These are phyloP conservation scores for Suillus spraguei DNA, from an alignment of 768 basidiomycete species.

Conservation along the genomic window DNA sequence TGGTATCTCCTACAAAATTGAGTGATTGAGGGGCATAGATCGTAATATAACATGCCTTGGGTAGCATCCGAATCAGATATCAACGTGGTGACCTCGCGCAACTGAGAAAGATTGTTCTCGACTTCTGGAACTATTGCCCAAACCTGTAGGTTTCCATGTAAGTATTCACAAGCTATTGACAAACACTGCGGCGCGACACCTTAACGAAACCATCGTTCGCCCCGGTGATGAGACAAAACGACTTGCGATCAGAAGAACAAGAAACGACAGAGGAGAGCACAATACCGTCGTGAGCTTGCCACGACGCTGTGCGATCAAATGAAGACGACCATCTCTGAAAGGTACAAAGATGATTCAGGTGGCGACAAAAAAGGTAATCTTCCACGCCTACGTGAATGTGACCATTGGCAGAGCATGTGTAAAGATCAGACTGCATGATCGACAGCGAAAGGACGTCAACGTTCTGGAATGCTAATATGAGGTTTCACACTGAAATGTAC, in stretches of 20 bases:
- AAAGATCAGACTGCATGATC: constrained; percentile 62
- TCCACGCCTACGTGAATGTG: constrained; percentile 59
- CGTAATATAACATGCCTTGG: constrained; percentile 22
- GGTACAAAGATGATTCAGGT: not conserved
- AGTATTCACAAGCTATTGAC: not conserved
- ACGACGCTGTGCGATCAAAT: constrained; percentile 84
- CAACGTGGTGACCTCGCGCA: not conserved
- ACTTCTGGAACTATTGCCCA: constrained; percentile 51
- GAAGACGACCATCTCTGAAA: constrained; percentile 76
- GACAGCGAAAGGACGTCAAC: constrained; percentile 84
- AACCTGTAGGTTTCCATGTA: constrained; percentile 36
- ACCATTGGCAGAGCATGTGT: constrained; percentile 68
- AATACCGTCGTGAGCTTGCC: constrained; percentile 81
- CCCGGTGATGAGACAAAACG: constrained; percentile 63
- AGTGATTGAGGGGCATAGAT: constrained; percentile 2
- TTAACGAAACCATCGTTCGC: constrained; percentile 88
- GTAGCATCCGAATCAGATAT: constrained; percentile 1
- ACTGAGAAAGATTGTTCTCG: not conserved
- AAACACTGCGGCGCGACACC: constrained; percentile 40
- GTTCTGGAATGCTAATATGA: constrained; percentile 42
- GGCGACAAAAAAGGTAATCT: not conserved
- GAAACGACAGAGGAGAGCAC: constrained; percentile 78
- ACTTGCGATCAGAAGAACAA: constrained; percentile 26
- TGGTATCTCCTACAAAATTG: constrained; percentile 49
- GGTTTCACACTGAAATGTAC: not conserved